A percentile compares a stretch with the other conserved stretches of the same genome.
Evolutionary conservation across 768 basidiomycete genomes (phyloP).

Genomic region (Tricholoma matsutake): DNA sequence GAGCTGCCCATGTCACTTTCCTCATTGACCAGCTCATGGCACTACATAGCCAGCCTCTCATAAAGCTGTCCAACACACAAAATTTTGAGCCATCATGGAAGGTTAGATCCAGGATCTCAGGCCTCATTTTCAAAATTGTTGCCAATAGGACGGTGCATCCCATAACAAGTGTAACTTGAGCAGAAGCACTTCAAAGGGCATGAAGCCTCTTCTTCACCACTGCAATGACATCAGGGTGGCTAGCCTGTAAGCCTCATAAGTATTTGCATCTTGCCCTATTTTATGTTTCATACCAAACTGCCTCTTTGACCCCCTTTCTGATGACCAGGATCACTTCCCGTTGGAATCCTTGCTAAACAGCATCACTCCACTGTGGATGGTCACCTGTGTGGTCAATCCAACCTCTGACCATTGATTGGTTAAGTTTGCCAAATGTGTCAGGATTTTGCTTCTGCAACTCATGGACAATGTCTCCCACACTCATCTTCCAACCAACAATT

Average conservation of each 20-base stretch:
- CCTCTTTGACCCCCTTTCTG: slow-evolving; percentile 16
- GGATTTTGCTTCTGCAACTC: slow-evolving; percentile 12
- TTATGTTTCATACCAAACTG: slow-evolving; percentile 13
- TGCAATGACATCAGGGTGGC: slow-evolving; percentile 15
- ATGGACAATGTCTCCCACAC: slow-evolving; percentile 9
- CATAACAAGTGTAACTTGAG: slow-evolving; percentile 21
- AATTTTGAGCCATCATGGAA: slow-evolving; percentile 26
- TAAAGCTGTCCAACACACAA: slow-evolving; percentile 23
- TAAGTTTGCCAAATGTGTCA: slow-evolving; percentile 13
- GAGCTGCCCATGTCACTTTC: slow-evolving; percentile 28
- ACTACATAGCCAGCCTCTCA: slow-evolving; percentile 11
- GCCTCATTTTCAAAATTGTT: slow-evolving; percentile 16
- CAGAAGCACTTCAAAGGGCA: slow-evolving; percentile 15
- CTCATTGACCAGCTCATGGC: slow-evolving; percentile 23
- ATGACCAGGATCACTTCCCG: slow-evolving; percentile 7
- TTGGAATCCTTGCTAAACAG: slow-evolving; percentile 8
- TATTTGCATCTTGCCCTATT: not conserved
- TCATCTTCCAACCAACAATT: not conserved
- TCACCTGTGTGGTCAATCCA: slow-evolving; percentile 23
- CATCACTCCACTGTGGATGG: slow-evolving; percentile 16
- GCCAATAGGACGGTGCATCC: slow-evolving; percentile 28
- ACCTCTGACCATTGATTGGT: slow-evolving; percentile 14
- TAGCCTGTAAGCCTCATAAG: slow-evolving; percentile 2
- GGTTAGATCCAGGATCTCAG: slow-evolving; percentile 23
- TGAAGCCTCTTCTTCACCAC: slow-evolving; percentile 13